Percentiles rank a stretch among this genome's conserved stretches.
Conservation (phyloP, 148 eudicot species). For the Mesembryanthemum crystallinum region DNA sequence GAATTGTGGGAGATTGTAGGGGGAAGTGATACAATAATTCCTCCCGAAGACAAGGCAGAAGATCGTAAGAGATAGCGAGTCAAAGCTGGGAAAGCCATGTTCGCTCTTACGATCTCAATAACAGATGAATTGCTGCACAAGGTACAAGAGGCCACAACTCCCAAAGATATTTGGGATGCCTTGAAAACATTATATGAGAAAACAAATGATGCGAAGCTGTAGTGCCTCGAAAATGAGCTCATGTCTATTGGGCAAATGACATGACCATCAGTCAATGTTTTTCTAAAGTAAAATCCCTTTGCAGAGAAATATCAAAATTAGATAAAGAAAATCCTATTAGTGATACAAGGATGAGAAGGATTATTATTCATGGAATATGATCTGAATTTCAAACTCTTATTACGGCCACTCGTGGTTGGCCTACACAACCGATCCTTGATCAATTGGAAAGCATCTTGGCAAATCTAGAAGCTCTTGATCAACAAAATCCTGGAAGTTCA, state of each 20-base stretch:
- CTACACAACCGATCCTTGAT: background rate
- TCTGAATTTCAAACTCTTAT: background rate
- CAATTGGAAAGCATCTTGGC: constrained; percentile 12
- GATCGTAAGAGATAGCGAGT: background rate
- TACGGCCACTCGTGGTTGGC: background rate
- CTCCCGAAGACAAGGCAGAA: too few relatives aligned
- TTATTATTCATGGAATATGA: background rate
- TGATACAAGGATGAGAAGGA: background rate
- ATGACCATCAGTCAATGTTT: background rate
- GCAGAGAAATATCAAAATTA: too few relatives aligned
- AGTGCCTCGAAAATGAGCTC: background rate
- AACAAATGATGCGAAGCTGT: constrained; percentile 7
- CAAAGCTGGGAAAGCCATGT: background rate
- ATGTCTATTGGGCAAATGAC: background rate
- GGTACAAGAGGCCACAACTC: background rate
- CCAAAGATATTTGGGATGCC: background rate
- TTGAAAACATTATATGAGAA: background rate
- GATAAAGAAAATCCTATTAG: too few relatives aligned
- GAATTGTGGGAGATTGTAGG: constrained; percentile 1
- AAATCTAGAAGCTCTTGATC: constrained; percentile 10
- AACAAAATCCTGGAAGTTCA: background rate
- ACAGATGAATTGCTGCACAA: background rate
- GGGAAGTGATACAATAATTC: too few relatives aligned
- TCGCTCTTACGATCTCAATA: background rate
- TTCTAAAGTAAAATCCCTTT: too few relatives aligned